Evolutionary conservation across 371 early-diverging fungal species (phyloP).

Genomic region (Mucor indicus): DNA sequence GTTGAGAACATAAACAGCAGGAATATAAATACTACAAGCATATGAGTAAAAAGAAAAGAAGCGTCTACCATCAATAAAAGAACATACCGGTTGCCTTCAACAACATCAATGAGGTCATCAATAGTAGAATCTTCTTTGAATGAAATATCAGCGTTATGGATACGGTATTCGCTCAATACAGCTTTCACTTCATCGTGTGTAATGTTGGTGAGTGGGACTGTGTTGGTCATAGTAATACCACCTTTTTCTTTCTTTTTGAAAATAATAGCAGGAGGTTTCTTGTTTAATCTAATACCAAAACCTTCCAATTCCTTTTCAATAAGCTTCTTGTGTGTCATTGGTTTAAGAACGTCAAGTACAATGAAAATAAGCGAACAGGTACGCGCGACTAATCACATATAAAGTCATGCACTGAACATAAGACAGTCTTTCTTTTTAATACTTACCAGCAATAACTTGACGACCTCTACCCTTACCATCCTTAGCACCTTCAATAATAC

Average conservation of each 20-base stretch:
- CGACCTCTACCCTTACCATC: slow-evolving; percentile 99
- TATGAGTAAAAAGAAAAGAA: neutral
- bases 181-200: slow-evolving; percentile 86
- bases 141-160: slow-evolving; percentile 90
- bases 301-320: slow-evolving; percentile 99
- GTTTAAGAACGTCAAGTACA: slow-evolving; percentile 96
- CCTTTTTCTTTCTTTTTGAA: slow-evolving; percentile 95
- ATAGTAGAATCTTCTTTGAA: slow-evolving; percentile 85
- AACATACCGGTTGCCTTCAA: slow-evolving; percentile 56
- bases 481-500: slow-evolving; percentile 99
- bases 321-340: slow-evolving; percentile 89
- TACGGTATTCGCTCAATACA: slow-evolving; percentile 89
- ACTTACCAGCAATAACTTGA: slow-evolving; percentile 77
- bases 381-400: slow-evolving; percentile 69
- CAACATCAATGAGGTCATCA: slow-evolving; percentile 96
- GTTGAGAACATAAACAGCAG: slow-evolving; percentile 91
- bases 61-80: neutral
- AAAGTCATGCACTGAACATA: neutral
- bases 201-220: slow-evolving; percentile 82
- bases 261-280: slow-evolving; percentile 92
- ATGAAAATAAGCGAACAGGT: slow-evolving; percentile 94
- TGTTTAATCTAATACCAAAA: slow-evolving; percentile 98
- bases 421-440: too few species aligned
- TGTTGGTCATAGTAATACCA: slow-evolving; percentile 89
- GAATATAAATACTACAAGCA: slow-evolving; percentile 61